Evolutionary conservation across 2,329 filamentous ascomycete genomes (phyloP).

Genomic region (Didymosphaeria variabile): DNA sequence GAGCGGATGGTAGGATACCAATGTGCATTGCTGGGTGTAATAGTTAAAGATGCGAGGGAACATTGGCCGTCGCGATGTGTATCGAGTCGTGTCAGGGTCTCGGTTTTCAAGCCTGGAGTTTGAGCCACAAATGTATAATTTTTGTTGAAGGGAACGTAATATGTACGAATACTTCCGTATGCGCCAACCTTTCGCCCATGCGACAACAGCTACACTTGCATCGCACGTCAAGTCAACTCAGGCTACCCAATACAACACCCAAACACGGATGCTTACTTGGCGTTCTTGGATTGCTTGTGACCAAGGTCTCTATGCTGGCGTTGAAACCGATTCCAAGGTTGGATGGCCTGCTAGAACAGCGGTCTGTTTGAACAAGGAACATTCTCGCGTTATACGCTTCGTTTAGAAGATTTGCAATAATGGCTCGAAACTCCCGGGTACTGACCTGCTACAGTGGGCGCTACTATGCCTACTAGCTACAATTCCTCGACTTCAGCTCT

Average conservation of each 20-base stretch:
- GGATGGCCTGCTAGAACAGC: too few species aligned
- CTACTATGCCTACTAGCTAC: too few species aligned
- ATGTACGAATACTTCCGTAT: not conserved
- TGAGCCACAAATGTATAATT: not conserved
- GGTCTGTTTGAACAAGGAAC: too few species aligned
- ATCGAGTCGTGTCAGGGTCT: not conserved
- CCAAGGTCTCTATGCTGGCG: too few species aligned
- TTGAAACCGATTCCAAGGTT: too few species aligned
- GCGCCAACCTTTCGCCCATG: not conserved
- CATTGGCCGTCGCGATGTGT: not conserved
- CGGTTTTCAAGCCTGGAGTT: not conserved
- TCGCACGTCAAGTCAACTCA: not conserved
- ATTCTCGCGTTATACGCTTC: too few species aligned
- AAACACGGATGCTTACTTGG: too few species aligned
- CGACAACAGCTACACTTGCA: not conserved
- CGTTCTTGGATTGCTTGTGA: not conserved
- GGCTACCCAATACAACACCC: not conserved
- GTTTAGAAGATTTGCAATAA: too few species aligned
- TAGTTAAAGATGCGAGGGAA: conserved; percentile 1
- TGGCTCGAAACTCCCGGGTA: too few species aligned
- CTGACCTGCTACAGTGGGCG: too few species aligned
- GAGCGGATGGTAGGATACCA: not conserved
- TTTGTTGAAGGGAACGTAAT: not conserved
- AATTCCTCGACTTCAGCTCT: too few species aligned
- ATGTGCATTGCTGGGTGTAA: not conserved